A percentile compares a stretch with the other conserved stretches of the same genome.
These are phyloP conservation scores for Orbilia brochopaga DNA, from an alignment of 2,329 filamentous ascomycete genomes.

Conservation along the genomic window DNA sequence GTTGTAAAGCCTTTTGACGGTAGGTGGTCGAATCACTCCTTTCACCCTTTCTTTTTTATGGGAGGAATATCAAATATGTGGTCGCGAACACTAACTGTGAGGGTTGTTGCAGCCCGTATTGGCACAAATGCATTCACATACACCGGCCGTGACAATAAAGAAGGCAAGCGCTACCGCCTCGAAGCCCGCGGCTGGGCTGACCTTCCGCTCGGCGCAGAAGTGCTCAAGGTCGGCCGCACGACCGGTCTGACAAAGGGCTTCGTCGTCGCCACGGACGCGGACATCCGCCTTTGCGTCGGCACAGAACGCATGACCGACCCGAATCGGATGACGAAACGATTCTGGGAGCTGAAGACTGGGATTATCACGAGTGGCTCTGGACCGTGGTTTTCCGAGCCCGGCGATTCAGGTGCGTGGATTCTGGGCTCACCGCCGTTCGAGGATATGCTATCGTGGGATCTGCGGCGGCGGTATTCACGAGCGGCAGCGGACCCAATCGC, in stretches of 20 bases:
- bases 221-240: slow-evolving; percentile 38
- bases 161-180: slow-evolving; percentile 34
- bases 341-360: slow-evolving; percentile 30
- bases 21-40: neutral
- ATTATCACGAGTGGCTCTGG: slow-evolving; percentile 28
- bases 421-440: slow-evolving; percentile 21
- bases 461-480: slow-evolving; percentile 14
- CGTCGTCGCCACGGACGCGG: slow-evolving; percentile 30
- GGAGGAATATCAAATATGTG: neutral
- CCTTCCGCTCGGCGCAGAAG: slow-evolving; percentile 17
- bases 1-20: slow-evolving; percentile 23
- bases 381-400: slow-evolving; percentile 35
- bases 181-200: slow-evolving; percentile 45
- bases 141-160: slow-evolving; percentile 30
- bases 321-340: neutral
- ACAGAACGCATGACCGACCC: neutral
- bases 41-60: neutral
- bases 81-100: neutral
- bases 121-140: slow-evolving; percentile 48
- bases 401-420: slow-evolving; percentile 39
- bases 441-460: slow-evolving; percentile 40
- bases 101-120: slow-evolving; percentile 33
- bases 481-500: slow-evolving; percentile 16
- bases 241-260: slow-evolving; percentile 34
- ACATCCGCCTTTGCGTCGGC: slow-evolving; percentile 31